These are phyloP conservation scores for Naganishia albida DNA, from an alignment of 1,284 basidiomycete species.

Conservation along the genomic window DNA sequence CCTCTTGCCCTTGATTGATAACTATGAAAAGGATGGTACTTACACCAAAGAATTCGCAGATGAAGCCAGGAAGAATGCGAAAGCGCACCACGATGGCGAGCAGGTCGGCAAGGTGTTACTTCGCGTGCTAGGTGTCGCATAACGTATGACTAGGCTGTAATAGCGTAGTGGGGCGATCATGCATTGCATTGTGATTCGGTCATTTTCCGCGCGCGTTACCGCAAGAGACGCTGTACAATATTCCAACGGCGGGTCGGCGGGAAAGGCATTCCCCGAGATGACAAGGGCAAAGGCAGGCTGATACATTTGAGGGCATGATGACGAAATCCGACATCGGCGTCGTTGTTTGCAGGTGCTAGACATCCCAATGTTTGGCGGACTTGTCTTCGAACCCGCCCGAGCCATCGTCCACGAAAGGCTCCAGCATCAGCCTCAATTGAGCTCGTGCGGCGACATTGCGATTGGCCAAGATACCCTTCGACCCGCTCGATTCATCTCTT, in stretches of 20 bases:
- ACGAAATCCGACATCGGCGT: too few relatives aligned
- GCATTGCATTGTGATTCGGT: too few relatives aligned
- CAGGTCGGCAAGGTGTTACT: slow-evolving; percentile 33
- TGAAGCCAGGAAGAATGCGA: slow-evolving; percentile 34
- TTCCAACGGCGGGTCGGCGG: too few relatives aligned
- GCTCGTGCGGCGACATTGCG: slow-evolving; percentile 35
- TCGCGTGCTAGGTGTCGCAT: slow-evolving; percentile 33
- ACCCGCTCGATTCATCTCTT: slow-evolving; percentile 39
- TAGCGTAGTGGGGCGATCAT: too few relatives aligned
- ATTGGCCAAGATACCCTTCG: slow-evolving; percentile 39
- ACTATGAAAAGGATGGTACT: slow-evolving; percentile 38
- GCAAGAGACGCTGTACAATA: too few relatives aligned
- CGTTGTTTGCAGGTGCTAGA: too few relatives aligned
- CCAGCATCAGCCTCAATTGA: slow-evolving; percentile 26
- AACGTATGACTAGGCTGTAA: background rate
- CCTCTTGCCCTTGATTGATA: slow-evolving; percentile 34
- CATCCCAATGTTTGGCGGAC: slow-evolving; percentile 27
- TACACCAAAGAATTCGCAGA: slow-evolving; percentile 36
- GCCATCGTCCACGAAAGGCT: slow-evolving; percentile 29
- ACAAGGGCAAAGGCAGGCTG: too few relatives aligned
- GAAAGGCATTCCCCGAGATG: too few relatives aligned
- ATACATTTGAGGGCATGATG: too few relatives aligned
- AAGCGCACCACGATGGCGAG: slow-evolving; percentile 34
- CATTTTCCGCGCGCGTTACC: too few relatives aligned
- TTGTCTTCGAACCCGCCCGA: slow-evolving; percentile 24